phyloP scores from a whole-genome alignment of 1,139 yeast species.

The Kodamaea sp. region DNA sequence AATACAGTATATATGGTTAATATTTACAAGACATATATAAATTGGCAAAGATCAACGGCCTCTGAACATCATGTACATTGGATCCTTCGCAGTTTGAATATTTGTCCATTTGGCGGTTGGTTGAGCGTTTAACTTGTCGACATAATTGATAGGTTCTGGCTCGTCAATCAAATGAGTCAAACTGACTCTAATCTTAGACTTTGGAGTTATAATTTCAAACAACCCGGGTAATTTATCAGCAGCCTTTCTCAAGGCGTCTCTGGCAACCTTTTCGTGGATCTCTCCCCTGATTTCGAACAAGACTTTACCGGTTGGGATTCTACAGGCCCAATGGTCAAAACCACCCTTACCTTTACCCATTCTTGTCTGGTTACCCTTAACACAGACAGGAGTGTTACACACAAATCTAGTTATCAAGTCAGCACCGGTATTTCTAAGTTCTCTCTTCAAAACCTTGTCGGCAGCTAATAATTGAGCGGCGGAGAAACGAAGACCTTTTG shows the following conservation, averaged over 20 bases:
- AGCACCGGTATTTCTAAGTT: conserved; percentile 70
- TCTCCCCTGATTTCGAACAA: conserved; percentile 79
- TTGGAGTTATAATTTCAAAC: conserved; percentile 75
- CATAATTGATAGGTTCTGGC: conserved; percentile 50
- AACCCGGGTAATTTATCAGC: conserved; percentile 90
- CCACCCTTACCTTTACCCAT: conserved; percentile 99
- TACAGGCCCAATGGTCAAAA: conserved; percentile 94
- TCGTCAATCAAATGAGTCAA: conserved; percentile 45
- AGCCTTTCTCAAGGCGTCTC: conserved; percentile 89
- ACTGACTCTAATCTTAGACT: conserved; percentile 70
- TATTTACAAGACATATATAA: conserved; percentile 2
- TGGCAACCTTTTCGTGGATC: conserved; percentile 85
- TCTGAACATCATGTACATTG: conserved; percentile 49
- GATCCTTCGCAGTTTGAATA: conserved; percentile 46
- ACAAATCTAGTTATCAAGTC: conserved; percentile 74
- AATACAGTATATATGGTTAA: neutral
- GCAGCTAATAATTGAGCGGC: conserved; percentile 92
- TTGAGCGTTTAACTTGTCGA: conserved; percentile 49
- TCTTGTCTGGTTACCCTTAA: conserved; percentile 97
- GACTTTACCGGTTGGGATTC: conserved; percentile 94
- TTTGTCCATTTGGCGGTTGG: conserved; percentile 67
- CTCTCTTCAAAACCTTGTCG: conserved; percentile 78
- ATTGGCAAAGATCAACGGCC: conserved; percentile 41
- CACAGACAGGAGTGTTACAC: conserved; percentile 86
- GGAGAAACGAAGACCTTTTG: conserved; percentile 82